A percentile compares a stretch with the other conserved stretches of the same genome.
phyloP scores from a whole-genome alignment of 2,329 filamentous ascomycete genomes.

The Penicillium sp. region DNA sequence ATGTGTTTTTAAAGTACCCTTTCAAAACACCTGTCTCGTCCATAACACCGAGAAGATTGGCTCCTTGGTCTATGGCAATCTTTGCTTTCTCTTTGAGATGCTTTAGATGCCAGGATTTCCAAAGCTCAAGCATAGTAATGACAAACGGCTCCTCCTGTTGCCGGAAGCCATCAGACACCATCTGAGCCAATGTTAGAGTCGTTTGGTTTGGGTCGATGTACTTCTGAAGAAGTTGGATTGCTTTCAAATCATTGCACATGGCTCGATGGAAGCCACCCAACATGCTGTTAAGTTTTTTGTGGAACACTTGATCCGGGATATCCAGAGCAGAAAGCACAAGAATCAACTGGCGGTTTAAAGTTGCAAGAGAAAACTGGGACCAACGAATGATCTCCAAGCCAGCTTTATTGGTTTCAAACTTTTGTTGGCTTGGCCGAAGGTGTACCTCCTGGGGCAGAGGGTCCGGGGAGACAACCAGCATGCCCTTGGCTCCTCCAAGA shows the following conservation, averaged over 20 bases:
- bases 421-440: slow-evolving; percentile 80
- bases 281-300: slow-evolving; percentile 65
- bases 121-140: slow-evolving; percentile 73
- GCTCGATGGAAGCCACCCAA: slow-evolving; percentile 67
- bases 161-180: slow-evolving; percentile 81
- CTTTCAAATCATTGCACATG: slow-evolving; percentile 63
- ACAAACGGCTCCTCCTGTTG: slow-evolving; percentile 73
- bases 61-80: slow-evolving; percentile 76
- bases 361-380: slow-evolving; percentile 72
- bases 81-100: slow-evolving; percentile 88
- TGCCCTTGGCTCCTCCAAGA: slow-evolving; percentile 87
- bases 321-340: slow-evolving; percentile 77
- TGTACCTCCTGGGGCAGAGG: slow-evolving; percentile 67
- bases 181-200: slow-evolving; percentile 69
- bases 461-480: slow-evolving; percentile 72
- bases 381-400: slow-evolving; percentile 82
- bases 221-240: slow-evolving; percentile 65
- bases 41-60: slow-evolving; percentile 82
- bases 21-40: slow-evolving; percentile 77
- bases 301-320: slow-evolving; percentile 65
- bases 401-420: slow-evolving; percentile 71
- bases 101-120: slow-evolving; percentile 87
- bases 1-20: slow-evolving; percentile 63
- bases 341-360: slow-evolving; percentile 87
- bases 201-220: slow-evolving; percentile 84